These are phyloP conservation scores for Ophiognomonia clavigignenti-juglandacearum DNA, from an alignment of 2,329 filamentous ascomycete species.

Conservation along the genomic window DNA sequence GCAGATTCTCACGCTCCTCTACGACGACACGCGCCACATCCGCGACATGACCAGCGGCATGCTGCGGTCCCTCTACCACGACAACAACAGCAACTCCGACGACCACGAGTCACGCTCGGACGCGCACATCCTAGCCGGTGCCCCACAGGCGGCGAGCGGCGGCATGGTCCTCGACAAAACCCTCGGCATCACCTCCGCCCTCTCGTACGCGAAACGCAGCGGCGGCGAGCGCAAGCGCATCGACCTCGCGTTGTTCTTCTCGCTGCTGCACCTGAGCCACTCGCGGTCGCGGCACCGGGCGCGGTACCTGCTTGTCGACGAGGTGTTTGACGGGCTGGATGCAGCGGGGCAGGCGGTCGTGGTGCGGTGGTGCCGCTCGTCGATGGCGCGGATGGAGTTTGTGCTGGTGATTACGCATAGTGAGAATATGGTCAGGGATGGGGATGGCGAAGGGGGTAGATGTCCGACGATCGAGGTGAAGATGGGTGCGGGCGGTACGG, in stretches of 20 bases:
- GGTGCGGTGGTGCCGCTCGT: constrained; percentile 11
- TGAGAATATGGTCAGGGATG: neutral
- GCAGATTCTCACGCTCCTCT: constrained; percentile 25
- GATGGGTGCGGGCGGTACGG: neutral
- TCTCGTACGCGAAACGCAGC: constrained; percentile 28
- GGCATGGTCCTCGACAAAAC: constrained; percentile 20
- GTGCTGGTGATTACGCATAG: constrained; percentile 5
- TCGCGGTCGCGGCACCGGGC: constrained; percentile 24
- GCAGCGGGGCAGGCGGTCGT: constrained; percentile 24
- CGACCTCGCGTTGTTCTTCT: constrained; percentile 30
- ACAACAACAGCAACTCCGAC: neutral
- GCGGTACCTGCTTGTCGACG: constrained; percentile 29
- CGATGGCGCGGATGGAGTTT: neutral
- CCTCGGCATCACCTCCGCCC: constrained; percentile 16
- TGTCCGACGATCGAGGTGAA: neutral
- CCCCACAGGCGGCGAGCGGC: no score
- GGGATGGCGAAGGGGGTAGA: neutral
- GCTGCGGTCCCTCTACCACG: constrained; percentile 18
- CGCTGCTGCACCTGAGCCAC: constrained; percentile 24
- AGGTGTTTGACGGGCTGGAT: constrained; percentile 29
- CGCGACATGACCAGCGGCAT: constrained; percentile 21
- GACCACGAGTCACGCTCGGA: no score
- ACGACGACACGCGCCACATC: constrained; percentile 24
- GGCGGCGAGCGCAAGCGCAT: constrained; percentile 31
- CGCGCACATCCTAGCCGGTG: no score